Conservation (phyloP, 1,139 yeast genomes). For the Blastobotrys capitulatus region DNA sequence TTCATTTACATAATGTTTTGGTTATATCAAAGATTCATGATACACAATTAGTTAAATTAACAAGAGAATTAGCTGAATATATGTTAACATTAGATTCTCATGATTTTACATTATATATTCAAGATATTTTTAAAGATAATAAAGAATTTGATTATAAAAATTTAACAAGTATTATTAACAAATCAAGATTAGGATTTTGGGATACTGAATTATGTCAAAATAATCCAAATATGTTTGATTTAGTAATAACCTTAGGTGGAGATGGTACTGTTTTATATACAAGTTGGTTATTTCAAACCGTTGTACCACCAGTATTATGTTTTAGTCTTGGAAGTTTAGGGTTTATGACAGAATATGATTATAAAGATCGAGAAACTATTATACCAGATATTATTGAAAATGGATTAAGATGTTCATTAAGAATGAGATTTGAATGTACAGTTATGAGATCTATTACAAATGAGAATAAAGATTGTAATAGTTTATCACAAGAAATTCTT, state of each 20-base stretch:
- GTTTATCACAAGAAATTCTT: constrained; percentile 32
- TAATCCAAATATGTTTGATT: constrained; percentile 49
- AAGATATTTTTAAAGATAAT: constrained; percentile 43
- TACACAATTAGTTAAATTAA: constrained; percentile 48
- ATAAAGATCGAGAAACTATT: constrained; percentile 46
- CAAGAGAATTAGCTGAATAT: constrained; percentile 56
- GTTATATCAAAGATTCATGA: constrained; percentile 69
- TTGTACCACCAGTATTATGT: constrained; percentile 79
- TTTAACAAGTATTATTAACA: constrained; percentile 30
- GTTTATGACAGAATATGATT: constrained; percentile 73
- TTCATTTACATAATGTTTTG: constrained; percentile 54
- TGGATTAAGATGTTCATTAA: constrained; percentile 61
- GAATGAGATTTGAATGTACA: constrained; percentile 77
- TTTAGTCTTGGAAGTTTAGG: constrained; percentile 83
- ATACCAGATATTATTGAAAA: constrained; percentile 51
- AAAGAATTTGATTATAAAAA: constrained; percentile 42
- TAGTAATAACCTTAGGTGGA: constrained; percentile 63
- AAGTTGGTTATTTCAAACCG: constrained; percentile 51
- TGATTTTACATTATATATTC: constrained; percentile 40
- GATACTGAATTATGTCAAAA: constrained; percentile 44
- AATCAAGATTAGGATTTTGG: constrained; percentile 53
- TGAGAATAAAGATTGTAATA: constrained; percentile 23
- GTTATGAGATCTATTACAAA: constrained; percentile 42
- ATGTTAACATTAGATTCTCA: constrained; percentile 32
- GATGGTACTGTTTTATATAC: constrained; percentile 85